These are phyloP conservation scores for Talaromyces sp. DNA, from an alignment of 2,329 filamentous ascomycete genomes.

Conservation along the genomic window DNA sequence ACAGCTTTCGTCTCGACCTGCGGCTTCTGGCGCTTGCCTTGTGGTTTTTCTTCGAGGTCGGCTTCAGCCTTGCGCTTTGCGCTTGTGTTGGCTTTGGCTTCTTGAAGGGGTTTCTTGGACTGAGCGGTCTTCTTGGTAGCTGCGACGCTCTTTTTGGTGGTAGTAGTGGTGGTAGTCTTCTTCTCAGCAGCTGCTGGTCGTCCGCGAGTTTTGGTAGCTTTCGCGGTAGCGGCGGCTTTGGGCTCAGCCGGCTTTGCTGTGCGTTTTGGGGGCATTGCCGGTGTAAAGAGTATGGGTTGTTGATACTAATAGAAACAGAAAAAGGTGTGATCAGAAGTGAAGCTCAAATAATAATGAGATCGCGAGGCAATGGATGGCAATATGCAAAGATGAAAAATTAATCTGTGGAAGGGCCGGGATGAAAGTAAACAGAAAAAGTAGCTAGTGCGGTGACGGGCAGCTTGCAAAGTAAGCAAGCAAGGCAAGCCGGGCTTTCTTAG, in stretches of 20 bases:
- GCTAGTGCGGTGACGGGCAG: neutral
- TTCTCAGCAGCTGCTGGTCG: conserved; percentile 15
- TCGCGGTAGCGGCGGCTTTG: conserved; percentile 6
- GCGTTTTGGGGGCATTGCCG: conserved; percentile 18
- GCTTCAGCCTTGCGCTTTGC: conserved; percentile 19
- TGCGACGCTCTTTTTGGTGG: conserved; percentile 8
- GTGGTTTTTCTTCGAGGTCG: conserved; percentile 16
- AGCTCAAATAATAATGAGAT: neutral
- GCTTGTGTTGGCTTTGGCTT: conserved; percentile 19
- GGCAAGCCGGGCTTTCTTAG: conserved; percentile 1
- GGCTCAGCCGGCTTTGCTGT: conserved; percentile 9
- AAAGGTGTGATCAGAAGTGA: neutral
- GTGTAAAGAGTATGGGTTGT: neutral
- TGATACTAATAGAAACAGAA: neutral
- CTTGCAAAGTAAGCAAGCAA: neutral
- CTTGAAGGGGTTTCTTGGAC: conserved; percentile 17
- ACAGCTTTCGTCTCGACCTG: neutral
- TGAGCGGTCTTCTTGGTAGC: conserved; percentile 3
- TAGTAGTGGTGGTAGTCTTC: conserved; percentile 1
- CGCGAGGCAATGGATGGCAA: conserved; percentile 5
- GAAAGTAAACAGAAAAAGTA: neutral
- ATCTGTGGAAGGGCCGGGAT: neutral
- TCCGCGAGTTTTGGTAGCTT: conserved; percentile 14
- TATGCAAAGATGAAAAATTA: neutral
- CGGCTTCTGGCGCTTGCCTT: conserved; percentile 17